Conservation (phyloP, 768 basidiomycete genomes). For the Asterophora lycoperdoides region DNA sequence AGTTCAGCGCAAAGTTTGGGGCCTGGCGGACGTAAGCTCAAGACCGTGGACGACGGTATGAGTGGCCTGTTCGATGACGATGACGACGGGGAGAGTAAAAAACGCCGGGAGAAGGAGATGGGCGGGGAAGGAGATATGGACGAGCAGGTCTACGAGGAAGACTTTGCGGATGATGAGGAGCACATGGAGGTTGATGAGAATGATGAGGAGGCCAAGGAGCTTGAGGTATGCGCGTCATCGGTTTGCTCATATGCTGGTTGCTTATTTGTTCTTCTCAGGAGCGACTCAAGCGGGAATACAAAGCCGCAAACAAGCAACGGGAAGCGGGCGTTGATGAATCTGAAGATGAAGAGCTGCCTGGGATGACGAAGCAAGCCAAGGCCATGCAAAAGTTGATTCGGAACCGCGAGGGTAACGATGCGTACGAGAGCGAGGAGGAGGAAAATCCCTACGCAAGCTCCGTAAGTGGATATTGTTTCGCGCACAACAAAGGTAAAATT, state of each 20-base stretch:
- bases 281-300: slow-evolving; percentile 79
- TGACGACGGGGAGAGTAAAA: slow-evolving; percentile 47
- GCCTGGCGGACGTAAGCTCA: slow-evolving; percentile 63
- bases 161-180: slow-evolving; percentile 87
- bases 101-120: slow-evolving; percentile 51
- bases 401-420: slow-evolving; percentile 77
- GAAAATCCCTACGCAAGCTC: slow-evolving; percentile 81
- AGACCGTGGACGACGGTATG: slow-evolving; percentile 64
- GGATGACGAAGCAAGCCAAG: slow-evolving; percentile 65
- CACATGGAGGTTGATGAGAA: slow-evolving; percentile 66
- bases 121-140: slow-evolving; percentile 80
- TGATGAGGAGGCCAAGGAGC: slow-evolving; percentile 82
- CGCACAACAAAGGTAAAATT: slow-evolving; percentile 9
- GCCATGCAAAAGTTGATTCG: slow-evolving; percentile 83
- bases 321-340: slow-evolving; percentile 70
- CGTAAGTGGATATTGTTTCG: slow-evolving; percentile 36
- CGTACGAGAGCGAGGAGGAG: slow-evolving; percentile 81
- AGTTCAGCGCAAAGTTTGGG: slow-evolving; percentile 53
- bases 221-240: slow-evolving; percentile 49
- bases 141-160: slow-evolving; percentile 78
- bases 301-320: slow-evolving; percentile 67
- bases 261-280: slow-evolving; percentile 44
- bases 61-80: slow-evolving; percentile 64
- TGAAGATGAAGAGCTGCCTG: slow-evolving; percentile 64
- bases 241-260: background rate